phyloP scores from a whole-genome alignment of 257 asterid genomes.

The Solanum peruvianum region DNA sequence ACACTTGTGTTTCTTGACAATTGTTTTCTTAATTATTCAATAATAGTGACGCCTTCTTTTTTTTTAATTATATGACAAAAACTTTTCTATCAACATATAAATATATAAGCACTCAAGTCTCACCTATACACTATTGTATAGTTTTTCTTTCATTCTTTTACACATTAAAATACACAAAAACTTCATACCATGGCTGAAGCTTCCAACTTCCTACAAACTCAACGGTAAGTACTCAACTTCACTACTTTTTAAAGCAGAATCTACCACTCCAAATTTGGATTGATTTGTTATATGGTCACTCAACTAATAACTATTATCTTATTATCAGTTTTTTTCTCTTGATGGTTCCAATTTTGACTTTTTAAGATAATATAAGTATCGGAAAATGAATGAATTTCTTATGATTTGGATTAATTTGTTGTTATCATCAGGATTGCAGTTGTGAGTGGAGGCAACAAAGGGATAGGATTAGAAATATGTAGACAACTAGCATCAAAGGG shows the following conservation, averaged over 20 bases:
- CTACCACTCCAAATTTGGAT: background rate
- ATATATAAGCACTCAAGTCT: background rate
- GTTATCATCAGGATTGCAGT: slow-evolving; percentile 28
- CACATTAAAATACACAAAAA: background rate
- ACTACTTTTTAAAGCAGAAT: background rate
- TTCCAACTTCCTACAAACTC: background rate
- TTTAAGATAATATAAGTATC: background rate
- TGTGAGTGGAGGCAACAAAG: slow-evolving; percentile 41
- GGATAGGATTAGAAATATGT: slow-evolving; percentile 38
- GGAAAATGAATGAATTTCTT: background rate
- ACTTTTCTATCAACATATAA: background rate
- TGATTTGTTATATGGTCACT: background rate
- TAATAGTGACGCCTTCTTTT: background rate
- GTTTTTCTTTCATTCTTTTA: background rate
- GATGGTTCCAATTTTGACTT: background rate
- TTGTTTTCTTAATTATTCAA: background rate
- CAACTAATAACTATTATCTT: background rate
- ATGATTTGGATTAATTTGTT: background rate
- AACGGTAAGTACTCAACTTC: background rate
- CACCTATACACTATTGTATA: background rate
- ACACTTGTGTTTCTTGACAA: background rate
- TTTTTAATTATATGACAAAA: background rate
- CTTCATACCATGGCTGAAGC: background rate
- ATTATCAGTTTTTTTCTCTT: background rate
- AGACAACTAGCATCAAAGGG: slow-evolving; percentile 27